A percentile compares a stretch with the other conserved stretches of the same genome.
phyloP scores from a whole-genome alignment of 805 yeast species.

The Pichia paraexigua region DNA sequence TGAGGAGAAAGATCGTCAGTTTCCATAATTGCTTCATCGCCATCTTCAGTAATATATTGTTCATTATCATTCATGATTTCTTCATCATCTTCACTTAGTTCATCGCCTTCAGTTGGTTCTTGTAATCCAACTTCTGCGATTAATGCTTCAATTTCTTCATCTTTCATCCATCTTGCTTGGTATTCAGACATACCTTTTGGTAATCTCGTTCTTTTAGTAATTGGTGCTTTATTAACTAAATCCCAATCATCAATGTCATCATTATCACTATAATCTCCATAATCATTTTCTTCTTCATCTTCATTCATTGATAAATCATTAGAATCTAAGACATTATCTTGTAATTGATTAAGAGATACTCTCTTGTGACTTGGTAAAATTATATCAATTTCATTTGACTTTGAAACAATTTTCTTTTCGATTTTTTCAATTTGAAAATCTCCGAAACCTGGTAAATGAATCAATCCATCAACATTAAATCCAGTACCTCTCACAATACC shows the following conservation, averaged over 20 bases:
- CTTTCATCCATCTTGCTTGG: conserved; percentile 68
- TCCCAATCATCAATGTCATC: conserved; percentile 20
- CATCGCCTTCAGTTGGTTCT: conserved; percentile 18
- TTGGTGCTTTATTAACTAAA: conserved; percentile 11
- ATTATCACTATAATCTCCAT: conserved; percentile 23
- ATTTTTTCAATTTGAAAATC: conserved; percentile 73
- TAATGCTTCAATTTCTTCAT: conserved; percentile 42
- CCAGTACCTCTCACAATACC: conserved; percentile 88
- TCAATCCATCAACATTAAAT: conserved; percentile 64
- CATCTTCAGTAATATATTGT: conserved; percentile 12
- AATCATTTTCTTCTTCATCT: conserved; percentile 26
- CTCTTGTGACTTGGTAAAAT: conserved; percentile 29
- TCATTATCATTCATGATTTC: conserved; percentile 1
- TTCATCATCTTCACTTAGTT: conserved; percentile 30
- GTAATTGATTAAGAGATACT: conserved; percentile 12
- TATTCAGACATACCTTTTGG: conserved; percentile 73
- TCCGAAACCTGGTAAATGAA: conserved; percentile 86
- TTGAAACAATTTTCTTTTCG: conserved; percentile 39
- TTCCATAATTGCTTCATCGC: conserved; percentile 45
- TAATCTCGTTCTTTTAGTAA: conserved; percentile 30
- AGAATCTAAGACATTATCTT: conserved; percentile 39
- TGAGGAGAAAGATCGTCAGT: conserved; percentile 70
- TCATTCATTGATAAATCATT: conserved; percentile 54
- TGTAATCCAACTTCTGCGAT: conserved; percentile 34
- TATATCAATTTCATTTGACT: conserved; percentile 17